Base-by-base conservation (phyloP, 2,329 filamentous ascomycete species). In the Aspergillus floridensis region DNA sequence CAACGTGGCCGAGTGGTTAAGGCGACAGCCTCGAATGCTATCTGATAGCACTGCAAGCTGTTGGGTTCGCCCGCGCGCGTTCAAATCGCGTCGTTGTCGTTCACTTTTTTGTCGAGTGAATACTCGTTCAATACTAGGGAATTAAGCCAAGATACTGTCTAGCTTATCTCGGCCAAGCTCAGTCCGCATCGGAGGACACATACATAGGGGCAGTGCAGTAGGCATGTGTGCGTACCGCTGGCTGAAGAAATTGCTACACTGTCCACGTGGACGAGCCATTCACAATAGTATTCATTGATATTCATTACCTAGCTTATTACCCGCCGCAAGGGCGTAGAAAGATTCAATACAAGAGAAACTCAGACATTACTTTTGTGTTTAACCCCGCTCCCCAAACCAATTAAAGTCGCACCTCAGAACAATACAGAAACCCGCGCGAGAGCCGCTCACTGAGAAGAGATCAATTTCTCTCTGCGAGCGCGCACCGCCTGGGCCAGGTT, bases 401-500 rank as follows among this genome's bases (percentile, higher is more conserved):
- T 44, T 44, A 44, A 1, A 44, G 16, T 44, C 38, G 38, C 19
- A 14, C 38, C 5, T 16, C 10, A n/a, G 14, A 44, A 44, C 14
- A 29, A 44, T 7, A 44, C 16, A 19, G 14, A 19, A 44, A 7
- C 14, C 16, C 16, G 6, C 5, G 22, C 22, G 22, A 16, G 14
- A 44, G 16, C 38, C 38, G 38, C n/a, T 44, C 38, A 44, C 38
- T 44, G 38, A 7, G 38, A 44, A 7, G 38, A 16, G 31, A 63
- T 64, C 57, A 71, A 69, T 53, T 79, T 72, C 64, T 81, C 84
- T 74, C 90, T 85, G 69, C 92, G 85, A 74, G 88, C 84, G 73
- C 88, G 87, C 56, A 97, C 91, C 29, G 92, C 90, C 56, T 87
- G 84, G 19, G 93, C 93, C 49, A 99, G 84, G 53, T 82, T 82